Evolutionary conservation across 768 basidiomycete species (phyloP), one percentile per base, ranked within the genome.

Genomic region (Mycena maculata): DNA sequence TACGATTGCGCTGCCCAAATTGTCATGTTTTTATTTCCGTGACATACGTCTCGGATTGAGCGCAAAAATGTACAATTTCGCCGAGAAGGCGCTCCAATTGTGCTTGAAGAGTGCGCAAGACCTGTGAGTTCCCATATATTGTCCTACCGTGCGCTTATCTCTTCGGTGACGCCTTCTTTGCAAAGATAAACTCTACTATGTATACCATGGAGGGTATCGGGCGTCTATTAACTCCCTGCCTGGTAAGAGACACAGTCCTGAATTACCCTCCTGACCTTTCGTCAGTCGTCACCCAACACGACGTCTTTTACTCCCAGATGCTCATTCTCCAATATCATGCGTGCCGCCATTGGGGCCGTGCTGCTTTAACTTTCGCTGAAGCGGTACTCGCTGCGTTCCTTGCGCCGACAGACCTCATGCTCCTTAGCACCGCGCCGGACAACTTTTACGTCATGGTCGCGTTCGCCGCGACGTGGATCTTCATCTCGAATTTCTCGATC

Each of bases 341-440:
- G 5, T 83, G 81, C 64, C 77, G 79, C 27, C 76, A 85, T 33
- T 84, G 81, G 76, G 83, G 83, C 0, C 78, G 79, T 44, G 79
- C 80, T 22, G 80, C 80, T 0, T 67, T 85, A 20, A 64, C 75
- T 3, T 65, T 77, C 38, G 78, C 84, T 27, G 82, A 85, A 68
- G 73, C 76, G 2, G 75, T 83, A 42, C 68, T 84, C 53, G 75
- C 78, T 45, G 47, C 76, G 3, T 71, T 76, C 10, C 76, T 84
- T 42, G 76, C 80, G 25, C 63, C 76, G 31, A 66, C 73, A 28
- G 80, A 85, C 52, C 61, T 76, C 22, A 69, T 68, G 0, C 71
- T 82, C n/a, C 72, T 85, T 60, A 76, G 78, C 65, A 75, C 82
- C 13, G 78, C 82, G 10, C 83, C 83, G 3, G 84, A 85, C 71